phyloP scores from a whole-genome alignment of 768 basidiomycete species.

The Podaxis sp. region DNA sequence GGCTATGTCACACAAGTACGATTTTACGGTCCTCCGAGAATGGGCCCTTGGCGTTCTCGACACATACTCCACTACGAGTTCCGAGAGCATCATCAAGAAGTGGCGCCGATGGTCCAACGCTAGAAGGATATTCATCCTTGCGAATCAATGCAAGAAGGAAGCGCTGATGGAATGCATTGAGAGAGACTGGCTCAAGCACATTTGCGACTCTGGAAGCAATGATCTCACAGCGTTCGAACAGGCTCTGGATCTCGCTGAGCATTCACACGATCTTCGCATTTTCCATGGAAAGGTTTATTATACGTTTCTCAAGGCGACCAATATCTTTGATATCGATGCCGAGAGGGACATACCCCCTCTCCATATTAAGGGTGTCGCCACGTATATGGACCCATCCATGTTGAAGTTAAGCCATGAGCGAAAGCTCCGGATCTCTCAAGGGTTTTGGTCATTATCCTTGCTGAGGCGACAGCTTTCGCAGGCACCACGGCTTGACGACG shows the following conservation, averaged over 20 bases:
- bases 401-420: no score
- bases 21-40: not conserved
- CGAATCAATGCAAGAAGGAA: not conserved
- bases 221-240: not conserved
- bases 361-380: not conserved
- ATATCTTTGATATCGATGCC: not conserved
- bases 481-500: not conserved
- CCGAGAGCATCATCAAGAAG: not conserved
- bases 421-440: no score
- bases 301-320: slow-evolving; percentile 16
- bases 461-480: not conserved
- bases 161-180: not conserved
- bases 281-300: not conserved
- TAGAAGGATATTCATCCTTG: not conserved
- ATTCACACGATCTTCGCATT: not conserved
- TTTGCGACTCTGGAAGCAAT: not conserved
- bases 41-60: not conserved
- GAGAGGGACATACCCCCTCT: not conserved
- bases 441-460: not conserved
- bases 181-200: not conserved
- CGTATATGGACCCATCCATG: not conserved
- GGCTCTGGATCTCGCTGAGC: not conserved
- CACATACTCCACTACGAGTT: not conserved
- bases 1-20: not conserved
- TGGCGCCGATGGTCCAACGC: not conserved